A percentile compares a stretch with the other conserved stretches of the same genome.
Conservation (phyloP, 73 alveolate species). For the Urostyla sp. region DNA sequence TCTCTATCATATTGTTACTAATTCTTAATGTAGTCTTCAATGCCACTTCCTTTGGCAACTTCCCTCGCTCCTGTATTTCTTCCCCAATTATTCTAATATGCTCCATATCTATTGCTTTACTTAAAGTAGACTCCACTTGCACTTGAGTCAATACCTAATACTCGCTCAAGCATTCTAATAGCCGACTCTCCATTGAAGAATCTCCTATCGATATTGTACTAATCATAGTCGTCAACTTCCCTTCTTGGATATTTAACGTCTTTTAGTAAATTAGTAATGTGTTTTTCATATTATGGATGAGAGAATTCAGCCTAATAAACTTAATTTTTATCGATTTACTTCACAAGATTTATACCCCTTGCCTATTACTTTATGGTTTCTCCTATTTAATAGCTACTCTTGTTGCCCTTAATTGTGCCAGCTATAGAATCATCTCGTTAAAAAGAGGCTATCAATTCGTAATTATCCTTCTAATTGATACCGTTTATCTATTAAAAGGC, state of each 20-base stretch:
- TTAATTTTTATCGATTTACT: background rate
- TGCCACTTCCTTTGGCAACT: background rate
- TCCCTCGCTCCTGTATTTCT: background rate
- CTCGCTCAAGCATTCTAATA: slow-evolving; percentile 44
- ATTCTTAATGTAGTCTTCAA: slow-evolving; percentile 24
- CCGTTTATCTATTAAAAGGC: background rate
- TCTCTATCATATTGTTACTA: slow-evolving; percentile 16
- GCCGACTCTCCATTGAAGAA: slow-evolving; percentile 52
- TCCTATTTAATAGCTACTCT: slow-evolving; percentile 14
- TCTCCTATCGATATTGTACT: slow-evolving; percentile 9
- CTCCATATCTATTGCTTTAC: slow-evolving; percentile 6
- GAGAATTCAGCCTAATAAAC: background rate
- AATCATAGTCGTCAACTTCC: slow-evolving; percentile 52
- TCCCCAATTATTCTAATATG: slow-evolving; percentile 6
- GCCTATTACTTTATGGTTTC: background rate
- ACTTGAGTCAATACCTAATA: slow-evolving; percentile 42
- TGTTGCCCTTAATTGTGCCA: background rate
- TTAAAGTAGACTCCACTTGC: background rate
- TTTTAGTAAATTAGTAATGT: slow-evolving; percentile 25
- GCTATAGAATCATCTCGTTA: slow-evolving; percentile 22
- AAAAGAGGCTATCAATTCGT: slow-evolving; percentile 21
- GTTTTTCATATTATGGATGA: slow-evolving; percentile 3
- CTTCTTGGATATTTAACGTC: background rate
- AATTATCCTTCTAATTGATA: background rate
- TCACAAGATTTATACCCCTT: background rate